Evolutionary conservation across 2,329 filamentous ascomycete genomes (phyloP), one percentile per base, ranked within the genome.

Genomic region (Penicillium fuscoglaucum): DNA sequence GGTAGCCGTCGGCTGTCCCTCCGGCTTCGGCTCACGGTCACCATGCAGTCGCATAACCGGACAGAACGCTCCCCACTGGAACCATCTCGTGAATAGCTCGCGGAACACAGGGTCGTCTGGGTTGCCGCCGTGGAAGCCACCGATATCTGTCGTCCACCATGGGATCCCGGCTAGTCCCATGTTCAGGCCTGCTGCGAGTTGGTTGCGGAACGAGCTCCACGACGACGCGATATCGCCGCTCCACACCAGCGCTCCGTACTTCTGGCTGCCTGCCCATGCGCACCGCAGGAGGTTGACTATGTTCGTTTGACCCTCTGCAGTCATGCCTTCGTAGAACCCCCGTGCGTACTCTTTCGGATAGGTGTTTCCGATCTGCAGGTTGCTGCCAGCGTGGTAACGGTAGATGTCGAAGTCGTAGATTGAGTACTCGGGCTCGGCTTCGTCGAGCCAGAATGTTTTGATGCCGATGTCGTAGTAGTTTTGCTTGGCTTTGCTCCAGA

Each of bases 61-160:
- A 57, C 85, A 87, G 66, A 87, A 89, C 0, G 85, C 75, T 0
- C 83, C 86, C 85, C 86, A 89, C 65, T 89, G 86, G 70, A 89
- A 89, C 87, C 87, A 89, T 2, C 87, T 76, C 1, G 85, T 82
- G 58, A 89, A 84, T 0, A 89, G 73, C 66, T 89, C 87, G 8
- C 84, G 78, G 71, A 89, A 89, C 0, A 66, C 75, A 1, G 76
- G 72, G 47, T 87, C 80, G 1, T 76, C 70, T 0, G 85, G 84
- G 59, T 86, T 79, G 0, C 87, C 87, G 6, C 86, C 86, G 65
- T 89, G 86, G 66, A 90, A 89, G 0, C 87, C 87, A 1, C 87
- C 87, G 52, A 89, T 89, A 64, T 89, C 87, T 0, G 86, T 89
- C 0, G 87, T 89, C 84, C 85, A 89, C 86, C 86, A 88, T 0